These are phyloP conservation scores for Fusarium mangiferae DNA, from an alignment of 2,329 filamentous ascomycete species.

Conservation along the genomic window DNA sequence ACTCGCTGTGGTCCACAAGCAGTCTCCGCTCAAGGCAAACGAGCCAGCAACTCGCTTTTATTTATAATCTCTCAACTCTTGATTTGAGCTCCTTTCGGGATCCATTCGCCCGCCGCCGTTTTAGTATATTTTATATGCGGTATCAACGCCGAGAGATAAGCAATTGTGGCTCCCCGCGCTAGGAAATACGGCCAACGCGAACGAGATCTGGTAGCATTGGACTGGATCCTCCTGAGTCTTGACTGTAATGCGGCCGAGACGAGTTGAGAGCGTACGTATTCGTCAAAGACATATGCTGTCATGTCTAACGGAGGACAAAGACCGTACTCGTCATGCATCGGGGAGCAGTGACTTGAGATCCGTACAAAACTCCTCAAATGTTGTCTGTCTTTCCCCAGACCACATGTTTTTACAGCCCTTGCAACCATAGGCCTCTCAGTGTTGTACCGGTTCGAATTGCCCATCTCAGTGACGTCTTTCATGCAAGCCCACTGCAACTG, in stretches of 20 bases:
- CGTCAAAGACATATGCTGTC: not conserved
- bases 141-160: slow-evolving; percentile 39
- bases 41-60: slow-evolving; percentile 38
- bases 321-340: slow-evolving; percentile 12
- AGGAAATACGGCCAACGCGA: slow-evolving; percentile 31
- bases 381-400: slow-evolving; percentile 8
- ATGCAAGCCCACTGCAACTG: slow-evolving; percentile 29
- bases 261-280: slow-evolving; percentile 2
- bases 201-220: slow-evolving; percentile 18
- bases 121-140: slow-evolving; percentile 17
- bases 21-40: slow-evolving; percentile 31
- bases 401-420: slow-evolving; percentile 5
- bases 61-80: slow-evolving; percentile 45
- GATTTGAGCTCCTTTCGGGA: slow-evolving; percentile 36
- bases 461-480: slow-evolving; percentile 44
- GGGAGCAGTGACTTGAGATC: slow-evolving; percentile 16
- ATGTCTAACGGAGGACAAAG: slow-evolving; percentile 28
- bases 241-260: slow-evolving; percentile 25
- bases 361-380: slow-evolving; percentile 16
- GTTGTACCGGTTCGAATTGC: slow-evolving; percentile 35
- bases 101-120: slow-evolving; percentile 30
- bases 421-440: slow-evolving; percentile 15
- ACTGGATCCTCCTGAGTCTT: not conserved
- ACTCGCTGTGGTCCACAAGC: slow-evolving; percentile 38
- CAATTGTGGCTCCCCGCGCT: slow-evolving; percentile 32